Percentiles rank a stretch among this genome's conserved stretches.
phyloP scores from a whole-genome alignment of 352 stramenopile species.

The Phytopythium oedochilum region DNA sequence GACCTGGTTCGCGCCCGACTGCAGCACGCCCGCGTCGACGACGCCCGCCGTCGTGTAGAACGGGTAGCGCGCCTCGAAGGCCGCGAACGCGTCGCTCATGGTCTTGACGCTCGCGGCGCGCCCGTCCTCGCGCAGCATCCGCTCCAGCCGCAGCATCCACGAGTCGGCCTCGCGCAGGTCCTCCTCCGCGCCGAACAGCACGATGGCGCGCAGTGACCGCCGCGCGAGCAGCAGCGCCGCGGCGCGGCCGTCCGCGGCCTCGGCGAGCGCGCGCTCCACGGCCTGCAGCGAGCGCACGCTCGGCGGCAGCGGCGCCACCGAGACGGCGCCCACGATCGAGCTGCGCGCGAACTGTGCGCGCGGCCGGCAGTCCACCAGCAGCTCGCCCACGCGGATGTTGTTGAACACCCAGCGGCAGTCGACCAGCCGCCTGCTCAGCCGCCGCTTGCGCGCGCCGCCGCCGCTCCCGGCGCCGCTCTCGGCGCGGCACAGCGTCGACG shows the following conservation, averaged over 20 bases:
- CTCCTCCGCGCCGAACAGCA: constrained; percentile 39
- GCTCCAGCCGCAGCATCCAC: constrained; percentile 35
- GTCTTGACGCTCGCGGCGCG: constrained; percentile 38
- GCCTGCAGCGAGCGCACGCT: constrained; percentile 13
- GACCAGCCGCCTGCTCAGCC: constrained; percentile 21
- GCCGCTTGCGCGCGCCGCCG: constrained; percentile 8
- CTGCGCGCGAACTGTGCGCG: constrained; percentile 22
- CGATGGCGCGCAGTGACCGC: constrained; percentile 42
- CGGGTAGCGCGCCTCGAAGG: constrained; percentile 47
- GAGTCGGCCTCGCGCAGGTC: constrained; percentile 17
- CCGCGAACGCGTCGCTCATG: constrained; percentile 29
- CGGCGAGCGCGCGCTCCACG: constrained; percentile 8
- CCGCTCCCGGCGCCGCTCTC: background rate
- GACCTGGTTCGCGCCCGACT: constrained; percentile 30
- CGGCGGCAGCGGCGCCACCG: constrained; percentile 32
- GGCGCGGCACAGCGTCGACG: constrained; percentile 1
- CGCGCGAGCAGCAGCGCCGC: constrained; percentile 21
- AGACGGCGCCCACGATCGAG: constrained; percentile 47
- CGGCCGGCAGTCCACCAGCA: constrained; percentile 54
- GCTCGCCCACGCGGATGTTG: constrained; percentile 55
- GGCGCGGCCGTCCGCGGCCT: constrained; percentile 13
- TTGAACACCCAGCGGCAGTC: constrained; percentile 72
- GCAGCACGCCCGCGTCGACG: constrained; percentile 15
- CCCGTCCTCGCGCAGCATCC: constrained; percentile 42
- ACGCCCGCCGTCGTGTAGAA: constrained; percentile 51